Conservation (phyloP, 2,329 filamentous ascomycete genomes). For the Epicoccum nigrum region DNA sequence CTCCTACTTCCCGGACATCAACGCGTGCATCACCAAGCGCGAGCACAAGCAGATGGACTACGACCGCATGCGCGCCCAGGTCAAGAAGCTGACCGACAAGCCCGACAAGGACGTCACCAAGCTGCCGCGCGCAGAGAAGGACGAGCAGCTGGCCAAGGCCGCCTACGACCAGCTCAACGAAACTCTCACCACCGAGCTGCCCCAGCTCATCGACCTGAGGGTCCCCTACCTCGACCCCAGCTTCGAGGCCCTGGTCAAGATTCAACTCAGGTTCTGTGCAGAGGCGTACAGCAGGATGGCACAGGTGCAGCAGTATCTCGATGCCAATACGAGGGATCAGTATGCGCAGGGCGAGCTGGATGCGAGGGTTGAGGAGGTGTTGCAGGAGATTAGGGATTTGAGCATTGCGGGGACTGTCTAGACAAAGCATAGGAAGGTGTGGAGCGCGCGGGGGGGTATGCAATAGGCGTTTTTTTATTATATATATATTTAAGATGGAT, state of each 20-base stretch:
- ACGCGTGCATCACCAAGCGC: conserved; percentile 99
- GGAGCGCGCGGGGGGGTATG: too few species aligned
- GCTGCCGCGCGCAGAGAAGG: conserved; percentile 93
- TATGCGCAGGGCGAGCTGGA: conserved; percentile 95
- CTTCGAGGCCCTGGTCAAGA: conserved; percentile 98
- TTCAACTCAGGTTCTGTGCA: conserved; percentile 95
- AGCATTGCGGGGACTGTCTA: conserved; percentile 88
- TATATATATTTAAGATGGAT: too few species aligned
- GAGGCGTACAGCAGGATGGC: conserved; percentile 98
- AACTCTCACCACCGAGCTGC: conserved; percentile 89
- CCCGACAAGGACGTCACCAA: conserved; percentile 98
- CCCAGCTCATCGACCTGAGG: conserved; percentile 93
- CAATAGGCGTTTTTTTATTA: too few species aligned
- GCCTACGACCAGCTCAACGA: conserved; percentile 98
- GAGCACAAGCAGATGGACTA: conserved; percentile 99
- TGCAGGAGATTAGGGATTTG: conserved; percentile 95
- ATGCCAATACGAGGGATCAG: conserved; percentile 92
- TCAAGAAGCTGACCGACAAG: conserved; percentile 97
- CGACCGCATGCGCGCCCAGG: conserved; percentile 91
- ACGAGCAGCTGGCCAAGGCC: conserved; percentile 89
- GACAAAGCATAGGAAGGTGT: too few species aligned
- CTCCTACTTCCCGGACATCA: conserved; percentile 98
- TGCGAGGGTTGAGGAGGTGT: conserved; percentile 87
- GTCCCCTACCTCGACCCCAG: conserved; percentile 96
- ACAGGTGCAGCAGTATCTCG: conserved; percentile 97